Base-by-base conservation (phyloP, 495 filamentous ascomycete genomes). In the Aspergillus bridgeri region DNA sequence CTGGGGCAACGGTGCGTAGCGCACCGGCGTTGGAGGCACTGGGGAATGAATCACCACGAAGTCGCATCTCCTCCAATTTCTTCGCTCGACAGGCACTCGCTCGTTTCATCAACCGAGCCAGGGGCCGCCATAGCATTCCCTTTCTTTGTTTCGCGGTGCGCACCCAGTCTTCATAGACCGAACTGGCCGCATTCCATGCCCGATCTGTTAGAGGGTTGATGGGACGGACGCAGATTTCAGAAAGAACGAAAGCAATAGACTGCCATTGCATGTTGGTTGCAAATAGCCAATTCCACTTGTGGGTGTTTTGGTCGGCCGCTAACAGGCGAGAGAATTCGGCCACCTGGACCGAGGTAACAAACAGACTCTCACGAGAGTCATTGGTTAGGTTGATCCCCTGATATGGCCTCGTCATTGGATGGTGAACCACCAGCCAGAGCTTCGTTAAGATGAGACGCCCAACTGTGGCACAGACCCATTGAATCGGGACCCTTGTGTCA, bases 211-310 rank as follows among this genome's bases (percentile, higher is more conserved):
- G 55, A 61, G 85, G 84, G 48, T 85, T 79, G 33, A 79, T 81
- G 19, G 87, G 84, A 21, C 90, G 84, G 22, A 88, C 82, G 63
- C 87, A 88, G 4, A 95, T 78, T 63, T 97, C 93, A 1, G 89
- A 72, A 6, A 96, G 69, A 5, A 74, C 77, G 62, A 89, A 89
- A 2, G 86, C 88, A 3, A 94, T 79, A 5, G 90, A 89, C 59
- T 93, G 88, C 86, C 87, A 91, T 57, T 93, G 89, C 19, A 86
- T 86, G 67, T 92, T 91, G 0, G 85, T 89, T 63, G 85, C 81
- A 72, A 91, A 92, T 8, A 92, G 79, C 91, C 91, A 96, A 22
- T 82, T 79, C 84, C 88, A 96, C 53, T 86, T 81, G 51, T 81
- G 78, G 3, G 81, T 82, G 9, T 81, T 74, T 7, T 79, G 70